A percentile compares a stretch with the other conserved stretches of the same genome.
Conservation (phyloP, 345 rosid genomes). For the Citrus glauca region DNA sequence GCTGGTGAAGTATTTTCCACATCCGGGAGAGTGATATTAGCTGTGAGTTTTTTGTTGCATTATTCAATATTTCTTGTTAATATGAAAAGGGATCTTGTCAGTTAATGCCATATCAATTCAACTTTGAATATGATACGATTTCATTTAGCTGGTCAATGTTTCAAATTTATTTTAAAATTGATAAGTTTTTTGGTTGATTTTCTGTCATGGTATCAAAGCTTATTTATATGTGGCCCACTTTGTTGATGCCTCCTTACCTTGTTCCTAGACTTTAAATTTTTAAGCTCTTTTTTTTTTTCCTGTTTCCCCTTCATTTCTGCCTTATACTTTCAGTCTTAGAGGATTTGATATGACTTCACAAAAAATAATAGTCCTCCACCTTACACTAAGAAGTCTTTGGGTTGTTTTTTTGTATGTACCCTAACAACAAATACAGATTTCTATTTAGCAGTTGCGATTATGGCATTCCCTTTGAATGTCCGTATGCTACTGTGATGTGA, state of each 20-base stretch:
- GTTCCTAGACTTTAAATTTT: not conserved
- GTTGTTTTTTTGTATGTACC: too few relatives aligned
- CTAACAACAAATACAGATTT: too few relatives aligned
- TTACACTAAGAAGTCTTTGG: not conserved
- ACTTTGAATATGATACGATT: not conserved
- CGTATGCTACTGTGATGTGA: too few relatives aligned
- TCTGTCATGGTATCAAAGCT: not conserved
- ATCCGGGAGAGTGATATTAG: conserved; percentile 84
- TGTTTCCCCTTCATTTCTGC: not conserved
- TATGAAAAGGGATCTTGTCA: not conserved
- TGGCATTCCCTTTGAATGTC: too few relatives aligned
- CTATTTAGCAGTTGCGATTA: too few relatives aligned
- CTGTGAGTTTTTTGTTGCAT: conserved; percentile 46
- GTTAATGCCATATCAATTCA: not conserved
- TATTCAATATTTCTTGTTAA: not conserved
- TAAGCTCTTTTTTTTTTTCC: not conserved
- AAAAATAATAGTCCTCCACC: not conserved
- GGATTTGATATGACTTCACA: not conserved
- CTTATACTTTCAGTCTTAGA: not conserved
- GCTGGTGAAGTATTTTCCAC: conserved; percentile 88
- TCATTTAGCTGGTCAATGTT: not conserved
- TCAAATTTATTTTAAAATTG: not conserved
- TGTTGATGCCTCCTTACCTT: not conserved
- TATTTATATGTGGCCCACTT: not conserved
- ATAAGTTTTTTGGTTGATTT: not conserved